phyloP scores from a whole-genome alignment of 345 rosid genomes.

The Trapa incisa region DNA sequence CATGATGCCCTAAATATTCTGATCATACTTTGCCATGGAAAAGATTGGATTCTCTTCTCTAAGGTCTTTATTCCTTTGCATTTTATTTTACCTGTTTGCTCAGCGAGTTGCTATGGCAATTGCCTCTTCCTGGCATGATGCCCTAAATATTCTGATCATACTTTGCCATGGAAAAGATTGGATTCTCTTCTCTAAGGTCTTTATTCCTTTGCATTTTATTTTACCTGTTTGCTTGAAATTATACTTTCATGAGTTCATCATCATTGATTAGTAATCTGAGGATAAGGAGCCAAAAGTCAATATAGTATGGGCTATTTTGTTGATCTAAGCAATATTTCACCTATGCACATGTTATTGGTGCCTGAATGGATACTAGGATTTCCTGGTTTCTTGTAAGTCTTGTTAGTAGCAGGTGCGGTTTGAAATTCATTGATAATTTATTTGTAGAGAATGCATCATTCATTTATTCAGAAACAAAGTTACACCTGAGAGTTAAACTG shows the following conservation, averaged over 20 bases:
- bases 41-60: slow-evolving; percentile 60
- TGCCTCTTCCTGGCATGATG: slow-evolving; percentile 58
- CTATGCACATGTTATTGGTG: too few relatives aligned
- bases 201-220: not conserved
- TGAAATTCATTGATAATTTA: too few relatives aligned
- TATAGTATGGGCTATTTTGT: not conserved
- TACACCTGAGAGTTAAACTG: too few relatives aligned
- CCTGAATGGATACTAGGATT: too few relatives aligned
- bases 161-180: slow-evolving; percentile 75
- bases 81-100: too few relatives aligned
- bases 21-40: slow-evolving; percentile 62
- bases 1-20: slow-evolving; percentile 37
- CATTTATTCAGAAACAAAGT: too few relatives aligned
- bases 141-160: slow-evolving; percentile 36
- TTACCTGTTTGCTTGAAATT: not conserved
- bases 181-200: slow-evolving; percentile 44
- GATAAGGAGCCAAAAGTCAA: not conserved
- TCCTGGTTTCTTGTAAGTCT: too few relatives aligned
- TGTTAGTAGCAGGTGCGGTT: too few relatives aligned
- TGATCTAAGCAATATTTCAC: too few relatives aligned
- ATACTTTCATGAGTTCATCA: not conserved
- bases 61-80: slow-evolving; percentile 20
- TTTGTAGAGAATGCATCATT: too few relatives aligned
- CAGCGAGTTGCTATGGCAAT: slow-evolving; percentile 31
- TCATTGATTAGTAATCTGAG: not conserved